Percentiles rank a stretch among this genome's conserved stretches.
Evolutionary conservation across 495 filamentous ascomycete species (phyloP).

Genomic region (Thermochaetoides thermophila): DNA sequence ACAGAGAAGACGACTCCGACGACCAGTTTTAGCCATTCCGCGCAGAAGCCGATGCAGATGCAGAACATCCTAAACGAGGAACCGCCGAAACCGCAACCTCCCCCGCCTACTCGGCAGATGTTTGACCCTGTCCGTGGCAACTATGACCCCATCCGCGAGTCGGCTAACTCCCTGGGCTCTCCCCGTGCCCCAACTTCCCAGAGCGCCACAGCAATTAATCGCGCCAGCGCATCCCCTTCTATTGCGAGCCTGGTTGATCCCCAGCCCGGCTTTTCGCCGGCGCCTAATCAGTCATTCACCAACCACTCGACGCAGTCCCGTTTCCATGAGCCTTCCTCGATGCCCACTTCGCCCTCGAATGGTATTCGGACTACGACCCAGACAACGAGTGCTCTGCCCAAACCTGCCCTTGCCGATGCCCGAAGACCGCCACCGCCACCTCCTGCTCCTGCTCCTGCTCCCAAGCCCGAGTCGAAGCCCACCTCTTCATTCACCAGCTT

Average conservation of each 20-base stretch:
- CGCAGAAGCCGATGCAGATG: conserved; percentile 37
- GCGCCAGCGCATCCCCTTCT: conserved; percentile 74
- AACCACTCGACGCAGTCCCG: conserved; percentile 14
- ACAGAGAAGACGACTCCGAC: no score
- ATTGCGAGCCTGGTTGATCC: conserved; percentile 84
- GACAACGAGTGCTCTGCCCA: conserved; percentile 21
- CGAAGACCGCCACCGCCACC: conserved; percentile 21
- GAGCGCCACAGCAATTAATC: no score
- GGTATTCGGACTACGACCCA: conserved; percentile 14
- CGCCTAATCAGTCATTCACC: no score
- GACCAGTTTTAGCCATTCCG: conserved; percentile 12
- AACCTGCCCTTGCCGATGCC: conserved; percentile 19
- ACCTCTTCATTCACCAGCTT: conserved; percentile 27
- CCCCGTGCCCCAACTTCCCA: conserved; percentile 34
- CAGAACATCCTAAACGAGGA: conserved; percentile 35
- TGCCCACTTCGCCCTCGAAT: conserved; percentile 19
- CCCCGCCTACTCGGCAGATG: conserved; percentile 54
- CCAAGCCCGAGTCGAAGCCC: conserved; percentile 16
- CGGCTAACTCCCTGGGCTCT: conserved; percentile 38
- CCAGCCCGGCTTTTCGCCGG: no score
- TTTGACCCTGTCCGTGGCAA: conserved; percentile 77
- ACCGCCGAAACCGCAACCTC: conserved; percentile 23
- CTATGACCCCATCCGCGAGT: conserved; percentile 40
- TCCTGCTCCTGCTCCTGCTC: conserved; percentile 9
- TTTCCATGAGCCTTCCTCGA: conserved; percentile 15